Evolutionary conservation across 352 stramenopile species (phyloP).

Genomic region (Pythium rhizo-oryzae): DNA sequence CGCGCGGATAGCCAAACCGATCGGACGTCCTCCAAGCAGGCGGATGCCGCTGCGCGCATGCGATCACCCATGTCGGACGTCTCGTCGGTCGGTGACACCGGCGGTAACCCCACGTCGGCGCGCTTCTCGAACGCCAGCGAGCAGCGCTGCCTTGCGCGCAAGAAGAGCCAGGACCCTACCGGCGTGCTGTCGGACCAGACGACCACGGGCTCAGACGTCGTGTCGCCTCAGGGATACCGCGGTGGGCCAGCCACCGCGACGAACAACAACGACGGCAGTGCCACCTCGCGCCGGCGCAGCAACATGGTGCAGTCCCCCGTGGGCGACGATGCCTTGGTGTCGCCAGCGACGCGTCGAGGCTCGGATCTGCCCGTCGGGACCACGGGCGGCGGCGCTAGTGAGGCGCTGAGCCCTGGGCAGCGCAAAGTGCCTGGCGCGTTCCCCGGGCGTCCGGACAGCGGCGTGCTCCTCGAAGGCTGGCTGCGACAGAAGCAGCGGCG

Average conservation of each 20-base stretch:
- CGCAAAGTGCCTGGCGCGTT: conserved; percentile 58
- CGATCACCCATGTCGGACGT: conserved; percentile 24
- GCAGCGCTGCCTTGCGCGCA: conserved; percentile 8
- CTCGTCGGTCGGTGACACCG: conserved; percentile 10
- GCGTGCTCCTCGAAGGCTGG: conserved; percentile 81
- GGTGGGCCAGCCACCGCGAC: background rate
- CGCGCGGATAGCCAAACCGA: background rate
- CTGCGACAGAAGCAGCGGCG: conserved; percentile 81
- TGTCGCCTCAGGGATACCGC: conserved; percentile 16
- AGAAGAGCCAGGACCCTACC: conserved; percentile 17
- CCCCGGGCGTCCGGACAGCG: conserved; percentile 54
- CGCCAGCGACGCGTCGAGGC: conserved; percentile 22
- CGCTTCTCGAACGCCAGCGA: conserved; percentile 8
- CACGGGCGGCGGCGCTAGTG: too few relatives aligned
- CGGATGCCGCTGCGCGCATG: conserved; percentile 9
- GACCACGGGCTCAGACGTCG: conserved; percentile 11
- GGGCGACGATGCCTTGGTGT: background rate
- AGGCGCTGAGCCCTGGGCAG: conserved; percentile 47
- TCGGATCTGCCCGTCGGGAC: conserved; percentile 23
- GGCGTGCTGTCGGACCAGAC: conserved; percentile 23
- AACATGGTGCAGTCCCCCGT: conserved; percentile 26
- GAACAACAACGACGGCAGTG: background rate
- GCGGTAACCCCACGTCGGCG: background rate
- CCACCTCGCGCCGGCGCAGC: conserved; percentile 14
- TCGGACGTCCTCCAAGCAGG: background rate